Base-by-base conservation (phyloP, 352 stramenopile species). In the Ophiocytium majus region DNA sequence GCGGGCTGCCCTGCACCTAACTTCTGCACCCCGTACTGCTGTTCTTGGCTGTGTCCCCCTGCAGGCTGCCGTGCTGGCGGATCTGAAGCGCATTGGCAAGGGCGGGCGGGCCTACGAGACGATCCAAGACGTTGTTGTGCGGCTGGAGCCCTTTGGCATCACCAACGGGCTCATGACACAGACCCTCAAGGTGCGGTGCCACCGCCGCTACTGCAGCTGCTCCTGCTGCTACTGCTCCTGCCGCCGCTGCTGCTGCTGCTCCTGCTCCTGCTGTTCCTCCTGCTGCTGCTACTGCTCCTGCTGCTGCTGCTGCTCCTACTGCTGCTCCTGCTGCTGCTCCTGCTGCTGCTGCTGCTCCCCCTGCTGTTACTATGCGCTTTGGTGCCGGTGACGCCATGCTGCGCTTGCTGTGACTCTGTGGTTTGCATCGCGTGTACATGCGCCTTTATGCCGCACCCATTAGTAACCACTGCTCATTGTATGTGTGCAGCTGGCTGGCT, bases 131-230 rank as follows among this genome's bases (percentile, higher is more conserved):
- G 35, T 89, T n/a, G 78, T 88, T 31, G 81, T 90, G n/a, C 79
- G 78, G 63, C 66, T 90, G 14, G 86, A 90, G 64, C 86, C 86
- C 0, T 90, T 90, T 79, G 85, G 82, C 31, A 89, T 89, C 5
- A 64, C 57, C 9, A 90, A 88, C 43, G 86, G 86, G 0, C 83
- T 88, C 50, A 87, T 90, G 81, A 90, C 86, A 10, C 86, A 90
- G 78, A 90, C 86, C 10, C 83, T 90, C 43, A 90, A 86, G 0
- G 81, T 85, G 37, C 10, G 76, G 31, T 79, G 28, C 28, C 28
- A 23, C 23, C 28, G 57, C 28, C 28, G 19, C 23, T 71, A 71
- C 28, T 71, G 28, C 57, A 23, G 23, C 28, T 71, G 19, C 28
- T 23, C 23, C 28, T 23, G 23, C 57, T 71, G n/a, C n/a, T n/a